Evolutionary conservation across 768 basidiomycete species (phyloP), one percentile per base, ranked within the genome.

Genomic region (Russula compacta): DNA sequence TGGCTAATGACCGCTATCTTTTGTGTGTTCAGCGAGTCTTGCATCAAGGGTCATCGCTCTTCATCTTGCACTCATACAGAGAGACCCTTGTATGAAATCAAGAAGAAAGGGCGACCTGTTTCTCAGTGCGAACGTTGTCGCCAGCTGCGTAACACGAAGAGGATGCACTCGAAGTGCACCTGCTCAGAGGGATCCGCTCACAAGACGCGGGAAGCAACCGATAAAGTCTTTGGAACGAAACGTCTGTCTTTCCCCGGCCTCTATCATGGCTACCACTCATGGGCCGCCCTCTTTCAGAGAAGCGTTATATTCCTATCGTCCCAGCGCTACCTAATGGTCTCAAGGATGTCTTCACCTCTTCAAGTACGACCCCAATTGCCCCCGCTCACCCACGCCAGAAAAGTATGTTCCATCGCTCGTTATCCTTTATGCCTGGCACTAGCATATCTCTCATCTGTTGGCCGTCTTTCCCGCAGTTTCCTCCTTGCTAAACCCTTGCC

Each of bases 1-100:
- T 21, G 1, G 12, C 47, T 44, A 39, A 35, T 35, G 29, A 53
- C 17, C 1, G 10, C 19, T 32, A 12, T 46, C 32, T 9, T 9
- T 44, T 14, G n/a, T 32, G 2, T 24, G 29, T 38, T 14, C 53
- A 66, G 66, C 63, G 66, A 66, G 51, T 61, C 66, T 3, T 66
- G 66, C 53, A 66, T 66, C 53, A 66, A 66, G 58, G 66, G 66
- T 17, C 66, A 66, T 51, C 66, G 66, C 49, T 66, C 66, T 21
- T 66, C 66, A 5, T 66, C 66, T 4, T 66, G 66, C 33, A 55
- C 66, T 10, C 66, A 66, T 46, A 65, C 66, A 33, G 66, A 65
- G 40, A 60, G 66, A 11, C 66, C 66, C 6, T 44, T 66, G n/a
- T 66, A 55, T 9, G 66, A 66, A 36, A 65, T 66, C 19, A 66